Base-by-base conservation (phyloP, 176 grass and related monocot genomes). In the Phragmites australis region DNA sequence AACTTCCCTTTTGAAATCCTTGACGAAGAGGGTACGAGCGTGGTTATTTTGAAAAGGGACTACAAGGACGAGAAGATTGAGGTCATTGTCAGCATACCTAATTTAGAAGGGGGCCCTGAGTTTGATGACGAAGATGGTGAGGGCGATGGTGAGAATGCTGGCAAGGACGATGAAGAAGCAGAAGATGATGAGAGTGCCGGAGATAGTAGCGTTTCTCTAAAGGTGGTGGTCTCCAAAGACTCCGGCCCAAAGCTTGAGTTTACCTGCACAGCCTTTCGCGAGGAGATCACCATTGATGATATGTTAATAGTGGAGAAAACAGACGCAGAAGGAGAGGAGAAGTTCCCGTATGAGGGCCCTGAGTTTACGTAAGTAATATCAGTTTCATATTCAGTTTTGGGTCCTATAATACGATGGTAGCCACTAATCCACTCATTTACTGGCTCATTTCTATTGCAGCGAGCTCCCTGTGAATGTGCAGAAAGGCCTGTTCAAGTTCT, bases 381-480 rank as follows among this genome's bases (percentile, higher is more conserved):
- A 18, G 1, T 44, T 50, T 65, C 8, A 16, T 12, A 4, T 39
- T 53, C 17, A 16, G 21, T 40, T 86, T 66, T 16, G 8, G 8
- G 22, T 16, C 29, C n/a, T 62, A 9, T 0, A 8, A 41, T 18
- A 8, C 12, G 40, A 29, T 43, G 14, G 21, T 26, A 42, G 23
- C n/a, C 54, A 53, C 32, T 68, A 68, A 54, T 67, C 5, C 47
- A 53, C 57, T 86, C 11, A 75, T 49, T 1, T 6, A 23, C 5
- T 43, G 6, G 0, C 25, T 66, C 19, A 0, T 34, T 50, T 57
- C 3, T 75, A 22, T 53, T 89, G 56, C 83, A 98, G 96, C 10
- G 96, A 99, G 74, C 87, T 99, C 67, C 92, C 93, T 14, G 86
- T 89, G 86, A 99, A 93, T 22, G 83, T 99, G 69, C 96, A 99